phyloP scores from a whole-genome alignment of 306 rosid genomes.

The Rosa lucieae region DNA sequence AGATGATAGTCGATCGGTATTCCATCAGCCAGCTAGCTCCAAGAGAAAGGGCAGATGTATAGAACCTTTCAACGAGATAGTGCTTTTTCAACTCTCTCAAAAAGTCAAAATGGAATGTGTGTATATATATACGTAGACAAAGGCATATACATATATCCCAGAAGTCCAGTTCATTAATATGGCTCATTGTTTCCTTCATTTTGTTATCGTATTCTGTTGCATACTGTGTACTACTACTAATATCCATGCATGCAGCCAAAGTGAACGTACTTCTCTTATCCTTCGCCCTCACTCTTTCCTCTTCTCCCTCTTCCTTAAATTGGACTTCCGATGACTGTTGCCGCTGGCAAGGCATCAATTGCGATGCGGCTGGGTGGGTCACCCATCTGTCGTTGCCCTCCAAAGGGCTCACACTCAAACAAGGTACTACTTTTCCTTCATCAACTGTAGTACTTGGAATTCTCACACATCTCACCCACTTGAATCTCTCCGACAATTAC shows the following conservation, averaged over 20 bases:
- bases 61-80: no score
- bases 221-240: background rate
- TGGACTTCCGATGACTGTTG: background rate
- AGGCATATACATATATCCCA: background rate
- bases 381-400: background rate
- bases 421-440: background rate
- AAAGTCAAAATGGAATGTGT: background rate
- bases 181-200: background rate
- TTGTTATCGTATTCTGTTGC: background rate
- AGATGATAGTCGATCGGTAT: no score
- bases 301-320: background rate
- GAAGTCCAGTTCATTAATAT: background rate
- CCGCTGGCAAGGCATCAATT: background rate
- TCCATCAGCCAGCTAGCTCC: no score
- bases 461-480: conserved; percentile 2
- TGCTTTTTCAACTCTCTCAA: no score
- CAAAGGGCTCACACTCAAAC: background rate
- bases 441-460: background rate
- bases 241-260: background rate
- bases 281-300: background rate
- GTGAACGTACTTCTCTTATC: background rate
- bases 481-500: background rate
- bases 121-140: no score
- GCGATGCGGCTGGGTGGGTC: background rate
- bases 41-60: no score